These are phyloP conservation scores for Penicillium sp. DNA, from an alignment of 2,329 filamentous ascomycete genomes.

Conservation along the genomic window DNA sequence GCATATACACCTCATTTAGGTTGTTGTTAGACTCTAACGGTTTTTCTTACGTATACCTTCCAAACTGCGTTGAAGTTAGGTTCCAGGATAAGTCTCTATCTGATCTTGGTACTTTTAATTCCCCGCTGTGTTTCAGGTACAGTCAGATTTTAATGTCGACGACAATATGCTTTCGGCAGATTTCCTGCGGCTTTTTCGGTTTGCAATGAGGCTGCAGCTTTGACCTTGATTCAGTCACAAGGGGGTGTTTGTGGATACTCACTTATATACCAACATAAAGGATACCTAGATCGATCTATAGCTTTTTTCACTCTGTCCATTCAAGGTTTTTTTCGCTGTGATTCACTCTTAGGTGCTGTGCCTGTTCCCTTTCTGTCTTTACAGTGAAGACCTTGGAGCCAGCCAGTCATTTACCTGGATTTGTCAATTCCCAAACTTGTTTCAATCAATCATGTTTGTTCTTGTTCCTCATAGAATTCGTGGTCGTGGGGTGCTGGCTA, in stretches of 20 bases:
- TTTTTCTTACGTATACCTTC: no score
- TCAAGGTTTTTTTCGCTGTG: not conserved
- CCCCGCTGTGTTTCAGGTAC: not conserved
- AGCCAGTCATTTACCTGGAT: not conserved
- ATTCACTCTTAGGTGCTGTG: not conserved
- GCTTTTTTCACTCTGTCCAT: not conserved
- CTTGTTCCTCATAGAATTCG: constrained; percentile 1
- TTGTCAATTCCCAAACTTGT: no score
- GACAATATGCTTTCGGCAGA: not conserved
- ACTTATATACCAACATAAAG: not conserved
- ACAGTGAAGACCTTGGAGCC: not conserved
- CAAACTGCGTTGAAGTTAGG: not conserved
- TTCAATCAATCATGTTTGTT: constrained; percentile 5
- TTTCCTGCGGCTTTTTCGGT: not conserved
- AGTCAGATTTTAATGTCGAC: not conserved
- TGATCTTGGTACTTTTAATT: not conserved
- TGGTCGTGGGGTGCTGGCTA: not conserved
- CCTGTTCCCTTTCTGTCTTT: not conserved
- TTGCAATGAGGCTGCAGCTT: not conserved
- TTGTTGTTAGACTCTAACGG: not conserved
- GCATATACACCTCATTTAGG: not conserved
- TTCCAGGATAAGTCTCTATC: not conserved
- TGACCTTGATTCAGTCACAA: not conserved
- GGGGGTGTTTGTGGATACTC: not conserved
- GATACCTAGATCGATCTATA: not conserved